phyloP scores from a whole-genome alignment of 2,329 filamentous ascomycete genomes.

The Raffaelea albimanens region DNA sequence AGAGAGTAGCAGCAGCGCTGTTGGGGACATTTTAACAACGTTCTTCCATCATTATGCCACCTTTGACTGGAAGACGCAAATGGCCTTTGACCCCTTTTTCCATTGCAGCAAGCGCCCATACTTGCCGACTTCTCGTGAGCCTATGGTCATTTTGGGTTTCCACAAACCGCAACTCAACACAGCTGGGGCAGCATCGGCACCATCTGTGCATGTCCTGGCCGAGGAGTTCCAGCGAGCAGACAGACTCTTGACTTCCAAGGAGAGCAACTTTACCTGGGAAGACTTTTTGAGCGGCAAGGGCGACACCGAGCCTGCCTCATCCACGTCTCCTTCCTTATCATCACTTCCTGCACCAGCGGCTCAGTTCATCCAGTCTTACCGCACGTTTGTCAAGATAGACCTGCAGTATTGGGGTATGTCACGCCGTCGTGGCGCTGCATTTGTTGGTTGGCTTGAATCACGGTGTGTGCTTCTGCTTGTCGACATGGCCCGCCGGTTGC shows the following conservation, averaged over 20 bases:
- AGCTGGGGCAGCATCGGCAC: constrained; percentile 40
- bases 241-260: constrained; percentile 23
- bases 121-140: constrained; percentile 45
- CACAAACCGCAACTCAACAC: constrained; percentile 54
- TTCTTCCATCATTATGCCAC: constrained; percentile 56
- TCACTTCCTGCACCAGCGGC: no score
- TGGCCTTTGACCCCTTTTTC: constrained; percentile 53
- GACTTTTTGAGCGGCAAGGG: constrained; percentile 24
- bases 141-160: constrained; percentile 54
- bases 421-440: constrained; percentile 39
- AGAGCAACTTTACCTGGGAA: constrained; percentile 29
- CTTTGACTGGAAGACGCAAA: constrained; percentile 47
- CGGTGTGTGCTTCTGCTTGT: constrained; percentile 47
- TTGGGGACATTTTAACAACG: constrained; percentile 44
- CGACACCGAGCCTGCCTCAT: neutral
- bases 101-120: constrained; percentile 38
- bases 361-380: constrained; percentile 42
- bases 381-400: constrained; percentile 50
- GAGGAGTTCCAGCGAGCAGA: constrained; percentile 41
- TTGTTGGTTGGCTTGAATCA: constrained; percentile 57
- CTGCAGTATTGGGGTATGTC: constrained; percentile 57
- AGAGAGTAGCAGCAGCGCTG: no score
- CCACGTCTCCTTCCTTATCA: constrained; percentile 15
- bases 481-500: constrained; percentile 45
- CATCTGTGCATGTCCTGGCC: constrained; percentile 41